Evolutionary conservation across 768 basidiomycete genomes (phyloP).

Genomic region (Tephrocybe sp.): DNA sequence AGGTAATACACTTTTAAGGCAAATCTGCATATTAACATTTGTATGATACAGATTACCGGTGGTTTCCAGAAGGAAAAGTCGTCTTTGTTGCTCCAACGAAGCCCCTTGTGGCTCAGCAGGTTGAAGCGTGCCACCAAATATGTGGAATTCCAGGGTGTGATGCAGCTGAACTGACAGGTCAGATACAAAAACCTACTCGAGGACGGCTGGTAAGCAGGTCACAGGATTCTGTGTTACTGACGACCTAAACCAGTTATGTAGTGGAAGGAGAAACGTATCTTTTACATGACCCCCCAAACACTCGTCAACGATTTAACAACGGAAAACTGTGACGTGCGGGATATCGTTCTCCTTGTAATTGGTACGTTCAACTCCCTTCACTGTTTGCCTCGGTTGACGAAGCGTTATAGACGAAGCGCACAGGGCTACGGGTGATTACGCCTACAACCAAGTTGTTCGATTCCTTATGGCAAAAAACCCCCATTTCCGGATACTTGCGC

Average conservation of each 20-base stretch:
- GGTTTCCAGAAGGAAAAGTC: constrained; percentile 91
- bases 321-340: constrained; percentile 71
- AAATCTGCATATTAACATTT: constrained; percentile 4
- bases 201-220: constrained; percentile 53
- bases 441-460: constrained; percentile 87
- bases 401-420: constrained; percentile 83
- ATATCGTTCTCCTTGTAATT: constrained; percentile 86
- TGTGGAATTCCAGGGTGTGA: constrained; percentile 92
- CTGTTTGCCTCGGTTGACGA: neutral
- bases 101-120: constrained; percentile 93
- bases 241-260: constrained; percentile 24
- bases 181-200: constrained; percentile 53
- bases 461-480: constrained; percentile 94
- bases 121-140: constrained; percentile 87
- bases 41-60: constrained; percentile 67
- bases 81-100: constrained; percentile 96
- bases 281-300: constrained; percentile 97
- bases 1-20: neutral
- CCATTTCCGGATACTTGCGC: constrained; percentile 86
- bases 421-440: constrained; percentile 89
- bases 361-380: constrained; percentile 44
- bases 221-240: neutral
- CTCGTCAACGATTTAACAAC: constrained; percentile 81
- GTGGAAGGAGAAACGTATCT: constrained; percentile 85
- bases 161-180: constrained; percentile 85